A percentile compares a stretch with the other conserved stretches of the same genome.
Conservation (phyloP, 345 rosid species). For the Pistacia atlantica region DNA sequence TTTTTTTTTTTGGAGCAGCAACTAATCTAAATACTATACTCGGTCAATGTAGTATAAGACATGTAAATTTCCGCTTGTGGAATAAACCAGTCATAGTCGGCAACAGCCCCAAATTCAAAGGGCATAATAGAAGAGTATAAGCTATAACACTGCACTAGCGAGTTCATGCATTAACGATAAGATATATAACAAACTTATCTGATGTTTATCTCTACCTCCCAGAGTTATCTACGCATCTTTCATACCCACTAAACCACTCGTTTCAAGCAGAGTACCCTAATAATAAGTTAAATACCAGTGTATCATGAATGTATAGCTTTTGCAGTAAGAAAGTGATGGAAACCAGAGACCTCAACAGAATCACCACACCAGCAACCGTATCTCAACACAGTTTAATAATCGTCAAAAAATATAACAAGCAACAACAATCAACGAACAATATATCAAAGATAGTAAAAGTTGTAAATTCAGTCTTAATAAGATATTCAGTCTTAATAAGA, state of each 20-base stretch:
- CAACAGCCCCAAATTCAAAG: slow-evolving; percentile 9
- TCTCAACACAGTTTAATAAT: too few relatives aligned
- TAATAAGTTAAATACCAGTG: neutral
- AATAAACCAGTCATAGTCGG: neutral
- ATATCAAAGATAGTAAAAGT: too few relatives aligned
- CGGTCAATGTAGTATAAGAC: neutral
- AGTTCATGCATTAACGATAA: neutral
- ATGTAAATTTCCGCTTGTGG: neutral
- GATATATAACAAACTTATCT: neutral
- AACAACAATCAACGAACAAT: too few relatives aligned
- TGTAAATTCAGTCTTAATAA: too few relatives aligned
- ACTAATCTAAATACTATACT: slow-evolving; percentile 7
- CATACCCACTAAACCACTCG: neutral
- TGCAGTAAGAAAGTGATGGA: neutral
- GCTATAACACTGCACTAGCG: neutral
- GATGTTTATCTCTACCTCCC: neutral
- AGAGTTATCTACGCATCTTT: neutral
- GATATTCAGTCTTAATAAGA: too few relatives aligned
- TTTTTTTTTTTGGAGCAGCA: slow-evolving; percentile 1
- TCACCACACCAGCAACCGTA: too few relatives aligned
- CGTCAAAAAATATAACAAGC: too few relatives aligned
- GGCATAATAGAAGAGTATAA: neutral
- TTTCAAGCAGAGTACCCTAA: neutral
- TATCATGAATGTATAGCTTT: slow-evolving; percentile 3
- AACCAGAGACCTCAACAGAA: too few relatives aligned